A percentile compares a stretch with the other conserved stretches of the same genome.
Conservation (phyloP, 371 early-diverging fungal genomes). For the Saksenaea oblongispora region DNA sequence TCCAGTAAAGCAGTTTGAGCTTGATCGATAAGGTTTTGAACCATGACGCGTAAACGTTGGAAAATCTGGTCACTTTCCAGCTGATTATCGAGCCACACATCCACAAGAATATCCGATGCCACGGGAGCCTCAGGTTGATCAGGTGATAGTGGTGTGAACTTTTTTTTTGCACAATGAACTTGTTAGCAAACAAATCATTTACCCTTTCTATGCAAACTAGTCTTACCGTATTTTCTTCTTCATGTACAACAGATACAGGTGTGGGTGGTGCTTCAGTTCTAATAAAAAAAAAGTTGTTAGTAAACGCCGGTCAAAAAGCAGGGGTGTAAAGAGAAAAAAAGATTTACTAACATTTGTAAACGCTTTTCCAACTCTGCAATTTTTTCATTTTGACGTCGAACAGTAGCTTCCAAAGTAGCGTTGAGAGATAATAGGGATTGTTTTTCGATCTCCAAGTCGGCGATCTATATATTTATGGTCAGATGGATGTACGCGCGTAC, state of each 20-base stretch:
- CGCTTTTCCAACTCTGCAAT: conserved; percentile 46
- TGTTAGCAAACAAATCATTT: background rate
- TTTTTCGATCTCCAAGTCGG: conserved; percentile 55
- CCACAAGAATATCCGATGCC: conserved; percentile 8
- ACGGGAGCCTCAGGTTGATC: conserved; percentile 2
- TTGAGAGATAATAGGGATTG: conserved; percentile 46
- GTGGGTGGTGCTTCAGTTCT: background rate
- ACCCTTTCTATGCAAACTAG: background rate
- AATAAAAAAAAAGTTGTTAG: background rate
- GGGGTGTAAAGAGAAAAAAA: background rate
- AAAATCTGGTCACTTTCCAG: conserved; percentile 23
- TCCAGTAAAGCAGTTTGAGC: conserved; percentile 31
- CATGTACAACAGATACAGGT: background rate
- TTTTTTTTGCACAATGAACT: background rate
- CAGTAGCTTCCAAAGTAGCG: conserved; percentile 41
- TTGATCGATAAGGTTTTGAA: conserved; percentile 26
- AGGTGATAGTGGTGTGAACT: conserved; percentile 7
- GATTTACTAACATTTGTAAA: conserved; percentile 37
- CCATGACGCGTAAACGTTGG: conserved; percentile 24
- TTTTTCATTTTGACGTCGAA: conserved; percentile 42
- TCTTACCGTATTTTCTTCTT: conserved; percentile 17
- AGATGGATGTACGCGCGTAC: background rate
- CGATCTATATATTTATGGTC: conserved; percentile 32
- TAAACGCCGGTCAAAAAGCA: background rate
- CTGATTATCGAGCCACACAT: conserved; percentile 19